phyloP scores from a whole-genome alignment of 1,284 basidiomycete species.

The Anthracocystis setariae region DNA sequence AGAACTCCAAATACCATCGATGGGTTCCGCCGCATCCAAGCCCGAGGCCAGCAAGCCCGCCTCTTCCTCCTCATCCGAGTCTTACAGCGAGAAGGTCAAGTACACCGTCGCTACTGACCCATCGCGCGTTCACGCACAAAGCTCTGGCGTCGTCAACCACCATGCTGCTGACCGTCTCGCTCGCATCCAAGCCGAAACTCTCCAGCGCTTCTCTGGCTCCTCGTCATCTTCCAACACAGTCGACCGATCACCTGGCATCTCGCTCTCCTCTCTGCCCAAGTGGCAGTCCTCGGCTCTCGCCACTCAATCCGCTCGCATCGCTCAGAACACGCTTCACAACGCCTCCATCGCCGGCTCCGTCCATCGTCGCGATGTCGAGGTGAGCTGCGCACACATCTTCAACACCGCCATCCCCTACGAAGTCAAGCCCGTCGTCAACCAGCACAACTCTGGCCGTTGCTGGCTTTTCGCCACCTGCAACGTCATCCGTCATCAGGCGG shows the following conservation, averaged over 20 bases:
- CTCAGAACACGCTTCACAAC: constrained; percentile 82
- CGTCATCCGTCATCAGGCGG: constrained; percentile 82
- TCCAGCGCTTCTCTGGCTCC: constrained; percentile 8
- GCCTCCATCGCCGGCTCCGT: constrained; percentile 77
- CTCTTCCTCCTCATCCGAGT: constrained; percentile 12
- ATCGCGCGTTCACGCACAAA: constrained; percentile 7
- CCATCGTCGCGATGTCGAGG: constrained; percentile 74
- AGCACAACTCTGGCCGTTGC: constrained; percentile 73
- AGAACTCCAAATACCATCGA: background rate
- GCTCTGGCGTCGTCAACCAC: constrained; percentile 29
- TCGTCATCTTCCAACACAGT: background rate
- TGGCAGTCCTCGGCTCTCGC: constrained; percentile 48
- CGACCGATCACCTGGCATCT: constrained; percentile 21
- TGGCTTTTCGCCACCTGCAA: constrained; percentile 71
- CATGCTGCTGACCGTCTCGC: constrained; percentile 51
- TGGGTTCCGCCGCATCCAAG: constrained; percentile 43
- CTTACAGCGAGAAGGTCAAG: constrained; percentile 28
- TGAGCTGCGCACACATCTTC: constrained; percentile 83
- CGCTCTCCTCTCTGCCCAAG: constrained; percentile 30
- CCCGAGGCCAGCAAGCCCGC: constrained; percentile 22
- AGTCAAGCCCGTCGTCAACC: constrained; percentile 80
- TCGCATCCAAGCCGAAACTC: constrained; percentile 50
- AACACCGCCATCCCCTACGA: constrained; percentile 82
- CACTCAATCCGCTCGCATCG: constrained; percentile 76
- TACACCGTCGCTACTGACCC: constrained; percentile 22